phyloP scores from a whole-genome alignment of 805 yeast genomes.

The Ogataea allantospora region DNA sequence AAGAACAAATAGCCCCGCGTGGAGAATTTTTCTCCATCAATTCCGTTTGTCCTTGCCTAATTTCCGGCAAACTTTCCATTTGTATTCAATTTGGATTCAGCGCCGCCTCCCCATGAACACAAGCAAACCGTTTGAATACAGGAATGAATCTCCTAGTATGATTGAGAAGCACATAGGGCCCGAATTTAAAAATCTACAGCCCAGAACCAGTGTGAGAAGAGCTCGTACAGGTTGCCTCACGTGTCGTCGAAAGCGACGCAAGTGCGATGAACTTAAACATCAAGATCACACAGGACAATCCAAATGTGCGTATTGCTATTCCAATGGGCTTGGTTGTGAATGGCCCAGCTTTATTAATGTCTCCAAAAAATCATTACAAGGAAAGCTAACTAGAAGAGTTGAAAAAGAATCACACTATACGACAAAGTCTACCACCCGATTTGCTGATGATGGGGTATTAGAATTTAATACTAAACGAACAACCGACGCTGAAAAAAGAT shows the following conservation, averaged over 20 bases:
- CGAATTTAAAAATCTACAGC: background rate
- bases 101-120: no score
- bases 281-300: constrained; percentile 9
- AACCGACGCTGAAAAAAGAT: no score
- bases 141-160: background rate
- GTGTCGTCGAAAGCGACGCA: constrained; percentile 50
- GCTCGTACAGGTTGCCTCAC: constrained; percentile 45
- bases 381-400: background rate
- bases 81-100: background rate
- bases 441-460: background rate
- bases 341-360: constrained; percentile 20
- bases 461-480: background rate
- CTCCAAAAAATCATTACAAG: background rate
- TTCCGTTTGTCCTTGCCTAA: background rate
- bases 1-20: constrained; percentile 18
- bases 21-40: background rate
- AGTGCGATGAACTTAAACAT: constrained; percentile 43
- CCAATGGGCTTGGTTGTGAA: constrained; percentile 14
- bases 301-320: constrained; percentile 17
- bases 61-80: constrained; percentile 1
- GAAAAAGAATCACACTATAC: background rate
- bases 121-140: background rate
- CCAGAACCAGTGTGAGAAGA: constrained; percentile 7
- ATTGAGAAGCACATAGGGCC: background rate
- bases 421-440: background rate